Percentiles rank a stretch among this genome's conserved stretches.
phyloP scores from a whole-genome alignment of 371 early-diverging fungal genomes.

The Mucor irregularis region DNA sequence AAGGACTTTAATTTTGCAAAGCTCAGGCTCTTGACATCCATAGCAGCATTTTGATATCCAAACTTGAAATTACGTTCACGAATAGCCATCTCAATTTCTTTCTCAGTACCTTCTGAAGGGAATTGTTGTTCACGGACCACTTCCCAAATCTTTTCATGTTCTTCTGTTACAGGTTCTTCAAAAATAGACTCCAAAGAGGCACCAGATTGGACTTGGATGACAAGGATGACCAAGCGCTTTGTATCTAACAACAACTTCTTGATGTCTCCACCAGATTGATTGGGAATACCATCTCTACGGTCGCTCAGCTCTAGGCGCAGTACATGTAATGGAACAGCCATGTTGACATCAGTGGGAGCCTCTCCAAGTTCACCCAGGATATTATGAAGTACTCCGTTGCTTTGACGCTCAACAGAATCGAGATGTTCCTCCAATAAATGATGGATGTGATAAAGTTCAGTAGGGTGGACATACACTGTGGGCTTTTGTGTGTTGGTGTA shows the following conservation, averaged over 20 bases:
- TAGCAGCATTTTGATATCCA: conserved; percentile 26
- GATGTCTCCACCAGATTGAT: conserved; percentile 58
- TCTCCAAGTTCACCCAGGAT: conserved; percentile 83
- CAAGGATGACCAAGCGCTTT: conserved; percentile 85
- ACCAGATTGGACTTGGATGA: conserved; percentile 87
- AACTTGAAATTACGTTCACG: conserved; percentile 31
- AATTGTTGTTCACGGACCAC: conserved; percentile 56
- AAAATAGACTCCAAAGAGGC: conserved; percentile 81
- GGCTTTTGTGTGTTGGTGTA: conserved; percentile 85
- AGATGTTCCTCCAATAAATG: conserved; percentile 76
- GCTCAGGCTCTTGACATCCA: conserved; percentile 37
- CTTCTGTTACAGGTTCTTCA: conserved; percentile 67
- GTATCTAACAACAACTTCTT: conserved; percentile 89
- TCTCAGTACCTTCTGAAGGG: conserved; percentile 24
- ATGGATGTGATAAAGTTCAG: conserved; percentile 90
- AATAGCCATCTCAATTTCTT: conserved; percentile 26
- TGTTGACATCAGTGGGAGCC: conserved; percentile 65
- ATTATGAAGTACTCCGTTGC: conserved; percentile 76
- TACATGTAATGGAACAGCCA: conserved; percentile 56
- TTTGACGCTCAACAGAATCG: conserved; percentile 58
- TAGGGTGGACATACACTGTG: conserved; percentile 85
- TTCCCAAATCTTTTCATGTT: conserved; percentile 76
- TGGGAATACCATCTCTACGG: conserved; percentile 62
- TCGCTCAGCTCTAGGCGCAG: conserved; percentile 74
- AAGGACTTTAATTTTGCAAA: conserved; percentile 46